Percentiles rank a stretch among this genome's conserved stretches.
These are phyloP conservation scores for Penicillium vulpinum DNA, from an alignment of 2,329 filamentous ascomycete genomes.

Conservation along the genomic window DNA sequence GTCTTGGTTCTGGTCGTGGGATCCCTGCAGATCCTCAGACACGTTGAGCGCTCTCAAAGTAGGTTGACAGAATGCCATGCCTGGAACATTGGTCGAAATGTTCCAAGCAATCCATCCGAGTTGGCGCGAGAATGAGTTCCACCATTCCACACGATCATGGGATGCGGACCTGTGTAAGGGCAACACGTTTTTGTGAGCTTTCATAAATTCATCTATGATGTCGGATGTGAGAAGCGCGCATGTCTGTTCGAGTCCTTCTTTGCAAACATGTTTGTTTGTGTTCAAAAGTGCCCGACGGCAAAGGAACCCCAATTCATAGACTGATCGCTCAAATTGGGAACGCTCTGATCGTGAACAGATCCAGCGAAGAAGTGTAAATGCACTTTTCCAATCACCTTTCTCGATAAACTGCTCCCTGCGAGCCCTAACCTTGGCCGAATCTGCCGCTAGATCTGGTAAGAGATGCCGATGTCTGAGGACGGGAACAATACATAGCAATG, in stretches of 20 bases:
- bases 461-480: conserved; percentile 16
- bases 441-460: conserved; percentile 26
- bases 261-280: conserved; percentile 1
- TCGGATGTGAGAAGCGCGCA: conserved; percentile 14
- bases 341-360: conserved; percentile 27
- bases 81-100: conserved; percentile 11
- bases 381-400: conserved; percentile 20
- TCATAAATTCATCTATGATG: conserved; percentile 11
- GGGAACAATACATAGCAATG: conserved; percentile 35
- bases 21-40: not conserved
- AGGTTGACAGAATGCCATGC: not conserved
- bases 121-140: conserved; percentile 21
- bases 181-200: not conserved
- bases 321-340: conserved; percentile 25
- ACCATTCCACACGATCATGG: conserved; percentile 5
- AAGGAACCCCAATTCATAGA: conserved; percentile 27
- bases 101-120: conserved; percentile 30
- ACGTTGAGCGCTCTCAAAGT: not conserved
- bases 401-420: conserved; percentile 8
- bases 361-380: conserved; percentile 26
- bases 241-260: conserved; percentile 8
- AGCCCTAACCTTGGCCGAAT: conserved; percentile 13
- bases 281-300: conserved; percentile 28
- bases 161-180: conserved; percentile 15
- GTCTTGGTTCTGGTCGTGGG: not conserved